Evolutionary conservation across 345 rosid genomes (phyloP), one percentile per base, ranked within the genome.

Genomic region (Citrus australasica): DNA sequence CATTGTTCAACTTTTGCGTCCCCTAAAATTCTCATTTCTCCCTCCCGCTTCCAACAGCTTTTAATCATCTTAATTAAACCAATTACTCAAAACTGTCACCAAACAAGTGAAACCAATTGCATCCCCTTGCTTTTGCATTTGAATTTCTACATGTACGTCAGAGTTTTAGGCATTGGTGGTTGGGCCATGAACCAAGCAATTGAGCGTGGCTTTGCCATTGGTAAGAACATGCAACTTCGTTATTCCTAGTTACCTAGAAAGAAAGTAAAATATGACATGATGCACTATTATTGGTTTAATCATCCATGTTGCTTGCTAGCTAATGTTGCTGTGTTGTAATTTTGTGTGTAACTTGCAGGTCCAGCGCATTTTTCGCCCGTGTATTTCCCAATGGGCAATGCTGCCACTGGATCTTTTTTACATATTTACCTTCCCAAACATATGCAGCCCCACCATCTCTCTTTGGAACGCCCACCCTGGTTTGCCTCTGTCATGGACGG

Each of bases 371-470:
- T 95, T 82, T 95, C 95, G 9, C 97, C 98, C 0, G 88, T 95
- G 73, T 82, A 85, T 81, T 95, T 93, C 82, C 98, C 98, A 0
- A 95, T 92, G 97, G 97, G 98, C 17, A 95, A 95, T 67, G 94
- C 94, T 16, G 99, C 99, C 19, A 95, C 99, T 0, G 99, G 98
- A 71, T 95, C 10, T 93, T 86, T 93, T 22, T 13, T 1, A 46
- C 17, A 11, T 13, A 46, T 46, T 46, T 46, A 13, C 51, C 5
- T 13, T 46, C 5, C 51, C 51, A 46, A 42, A 46, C 51, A 46
- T 0, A 11, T 46, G 51, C 16, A 3, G 51, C 51, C 51, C 17
- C 51, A 56, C 9, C n/a, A 56, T 56, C 3, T 19, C 61, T 22
- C 61, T 56, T 56, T 22, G 22, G 61, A 6, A 22, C 9, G n/a